Evolutionary conservation across 1,284 basidiomycete species (phyloP).

Genomic region (Heterobasidion irregulare): DNA sequence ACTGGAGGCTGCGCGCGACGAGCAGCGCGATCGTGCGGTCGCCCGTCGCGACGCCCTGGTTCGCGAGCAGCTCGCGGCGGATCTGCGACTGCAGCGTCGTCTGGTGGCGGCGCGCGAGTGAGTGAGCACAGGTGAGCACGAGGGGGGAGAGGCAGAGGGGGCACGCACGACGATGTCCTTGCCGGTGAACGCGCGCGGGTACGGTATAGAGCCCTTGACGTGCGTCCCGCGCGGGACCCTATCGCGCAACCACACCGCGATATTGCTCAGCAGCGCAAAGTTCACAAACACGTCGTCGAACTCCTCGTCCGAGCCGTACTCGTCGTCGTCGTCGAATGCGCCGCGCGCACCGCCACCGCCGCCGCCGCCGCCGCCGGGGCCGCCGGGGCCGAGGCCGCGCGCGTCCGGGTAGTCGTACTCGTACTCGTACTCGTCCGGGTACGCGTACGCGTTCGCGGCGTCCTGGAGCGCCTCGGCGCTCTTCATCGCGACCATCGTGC

Average conservation of each 20-base stretch:
- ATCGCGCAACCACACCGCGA: conserved; percentile 83
- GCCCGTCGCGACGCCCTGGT: conserved; percentile 59
- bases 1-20: conserved; percentile 85
- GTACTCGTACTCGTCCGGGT: conserved; percentile 34
- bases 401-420: conserved; percentile 24
- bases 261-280: conserved; percentile 78
- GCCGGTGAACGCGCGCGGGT: conserved; percentile 83
- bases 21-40: conserved; percentile 79
- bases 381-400: no score
- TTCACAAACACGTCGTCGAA: conserved; percentile 73
- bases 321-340: conserved; percentile 64
- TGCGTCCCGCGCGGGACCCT: conserved; percentile 81
- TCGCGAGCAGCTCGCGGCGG: conserved; percentile 57
- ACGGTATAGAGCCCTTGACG: conserved; percentile 86
- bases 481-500: conserved; percentile 32
- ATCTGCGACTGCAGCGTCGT: conserved; percentile 80
- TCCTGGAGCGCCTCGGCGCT: conserved; percentile 27
- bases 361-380: no score
- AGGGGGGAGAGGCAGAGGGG: background rate
- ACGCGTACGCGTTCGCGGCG: background rate
- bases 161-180: conserved; percentile 81
- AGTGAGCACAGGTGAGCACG: background rate
- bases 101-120: conserved; percentile 24
- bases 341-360: no score
- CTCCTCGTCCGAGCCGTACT: conserved; percentile 60